Evolutionary conservation across 192 early-diverging fungal genomes (phyloP).

Genomic region (Martensiomyces pterosporus): DNA sequence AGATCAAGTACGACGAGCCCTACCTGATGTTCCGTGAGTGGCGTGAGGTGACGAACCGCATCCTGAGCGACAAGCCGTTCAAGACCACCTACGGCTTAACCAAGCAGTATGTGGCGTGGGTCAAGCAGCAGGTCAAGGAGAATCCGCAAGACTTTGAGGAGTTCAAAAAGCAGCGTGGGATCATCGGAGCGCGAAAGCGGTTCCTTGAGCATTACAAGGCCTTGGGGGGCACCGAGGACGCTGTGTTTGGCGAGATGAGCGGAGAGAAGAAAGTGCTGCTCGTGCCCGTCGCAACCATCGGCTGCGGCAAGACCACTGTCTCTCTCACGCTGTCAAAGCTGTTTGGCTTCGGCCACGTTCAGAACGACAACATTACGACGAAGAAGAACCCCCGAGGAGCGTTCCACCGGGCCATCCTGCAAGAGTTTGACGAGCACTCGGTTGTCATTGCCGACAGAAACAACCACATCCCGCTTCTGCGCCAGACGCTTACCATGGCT

Average conservation of each 20-base stretch:
- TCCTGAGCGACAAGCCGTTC: constrained; percentile 50
- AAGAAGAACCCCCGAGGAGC: constrained; percentile 51
- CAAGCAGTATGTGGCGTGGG: constrained; percentile 73
- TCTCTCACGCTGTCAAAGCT: constrained; percentile 53
- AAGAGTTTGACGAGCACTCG: constrained; percentile 49
- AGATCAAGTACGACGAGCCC: constrained; percentile 93
- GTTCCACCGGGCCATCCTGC: constrained; percentile 60
- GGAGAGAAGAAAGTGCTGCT: constrained; percentile 36
- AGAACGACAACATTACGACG: constrained; percentile 71
- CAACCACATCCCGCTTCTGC: constrained; percentile 60
- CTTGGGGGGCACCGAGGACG: constrained; percentile 20
- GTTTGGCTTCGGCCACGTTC: constrained; percentile 71
- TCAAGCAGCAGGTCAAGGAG: constrained; percentile 52
- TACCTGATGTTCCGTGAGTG: constrained; percentile 96
- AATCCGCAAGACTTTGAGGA: constrained; percentile 64
- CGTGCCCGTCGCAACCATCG: constrained; percentile 76
- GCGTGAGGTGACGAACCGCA: constrained; percentile 81
- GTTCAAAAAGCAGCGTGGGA: constrained; percentile 71
- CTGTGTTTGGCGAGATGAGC: constrained; percentile 10
- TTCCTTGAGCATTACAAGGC: constrained; percentile 63
- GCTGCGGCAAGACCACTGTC: constrained; percentile 69
- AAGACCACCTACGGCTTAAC: constrained; percentile 57
- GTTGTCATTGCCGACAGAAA: constrained; percentile 80
- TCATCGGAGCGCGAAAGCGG: constrained; percentile 71
- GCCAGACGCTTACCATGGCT: constrained; percentile 46